Conservation (phyloP, 2,329 filamentous ascomycete species). For the Hymenoscyphus albidus region DNA sequence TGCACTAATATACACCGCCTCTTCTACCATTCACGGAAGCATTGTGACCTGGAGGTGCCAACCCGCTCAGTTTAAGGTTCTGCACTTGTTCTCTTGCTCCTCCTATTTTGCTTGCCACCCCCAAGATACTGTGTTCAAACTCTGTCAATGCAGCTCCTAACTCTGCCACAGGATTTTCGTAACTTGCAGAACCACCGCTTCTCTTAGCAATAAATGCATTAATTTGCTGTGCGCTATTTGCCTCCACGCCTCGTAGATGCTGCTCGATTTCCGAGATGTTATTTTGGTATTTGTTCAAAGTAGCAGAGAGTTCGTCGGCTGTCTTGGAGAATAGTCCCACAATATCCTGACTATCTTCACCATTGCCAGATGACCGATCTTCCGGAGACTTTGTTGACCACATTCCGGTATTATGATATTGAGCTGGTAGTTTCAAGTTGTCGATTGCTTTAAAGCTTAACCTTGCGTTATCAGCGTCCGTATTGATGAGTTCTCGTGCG, state of each 20-base stretch:
- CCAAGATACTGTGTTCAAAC: constrained; percentile 61
- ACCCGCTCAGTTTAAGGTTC: constrained; percentile 48
- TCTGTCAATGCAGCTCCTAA: constrained; percentile 58
- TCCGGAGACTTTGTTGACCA: constrained; percentile 42
- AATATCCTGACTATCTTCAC: constrained; percentile 53
- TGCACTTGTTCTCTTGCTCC: constrained; percentile 58
- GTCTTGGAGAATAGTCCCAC: constrained; percentile 61
- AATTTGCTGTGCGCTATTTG: constrained; percentile 55
- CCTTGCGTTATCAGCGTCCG: constrained; percentile 66
- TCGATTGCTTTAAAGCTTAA: constrained; percentile 71
- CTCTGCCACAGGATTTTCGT: constrained; percentile 46
- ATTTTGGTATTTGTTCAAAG: constrained; percentile 53
- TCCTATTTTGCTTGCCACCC: constrained; percentile 59
- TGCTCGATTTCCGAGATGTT: constrained; percentile 62
- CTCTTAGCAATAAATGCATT: constrained; percentile 46
- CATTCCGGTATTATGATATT: constrained; percentile 43
- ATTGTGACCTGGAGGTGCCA: constrained; percentile 17
- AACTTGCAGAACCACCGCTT: constrained; percentile 37
- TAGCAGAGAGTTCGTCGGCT: constrained; percentile 57
- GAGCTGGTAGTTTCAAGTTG: constrained; percentile 65
- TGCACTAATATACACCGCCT: constrained; percentile 29
- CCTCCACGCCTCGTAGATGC: constrained; percentile 61
- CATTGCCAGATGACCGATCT: constrained; percentile 37
- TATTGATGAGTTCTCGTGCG: constrained; percentile 54
- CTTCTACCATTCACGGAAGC: constrained; percentile 19